Percentiles rank a stretch among this genome's conserved stretches.
Evolutionary conservation across 768 basidiomycete species (phyloP).

Genomic region (Termitomyces sp.): DNA sequence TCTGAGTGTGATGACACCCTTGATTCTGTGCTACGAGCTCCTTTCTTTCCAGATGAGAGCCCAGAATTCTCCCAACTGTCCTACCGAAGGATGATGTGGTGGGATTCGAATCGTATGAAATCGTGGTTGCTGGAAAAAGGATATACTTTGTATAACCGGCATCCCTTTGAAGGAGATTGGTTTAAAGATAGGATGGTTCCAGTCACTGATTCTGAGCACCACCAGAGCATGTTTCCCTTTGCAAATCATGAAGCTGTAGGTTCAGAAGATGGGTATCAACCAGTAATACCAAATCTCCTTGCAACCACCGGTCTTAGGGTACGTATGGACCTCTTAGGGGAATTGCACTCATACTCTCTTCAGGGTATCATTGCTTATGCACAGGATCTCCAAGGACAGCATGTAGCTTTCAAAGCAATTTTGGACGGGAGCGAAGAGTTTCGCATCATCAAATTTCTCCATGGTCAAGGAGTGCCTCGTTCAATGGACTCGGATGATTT

Average conservation of each 20-base stretch:
- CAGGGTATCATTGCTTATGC: slow-evolving; percentile 4
- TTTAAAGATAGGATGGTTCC: not conserved
- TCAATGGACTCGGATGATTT: not conserved
- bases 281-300: not conserved
- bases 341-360: not conserved
- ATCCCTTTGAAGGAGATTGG: not conserved
- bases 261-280: too few relatives aligned
- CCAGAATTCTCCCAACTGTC: not conserved
- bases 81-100: not conserved
- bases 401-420: slow-evolving; percentile 9
- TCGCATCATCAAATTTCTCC: not conserved
- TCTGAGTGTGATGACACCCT: too few relatives aligned
- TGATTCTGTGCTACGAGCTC: not conserved
- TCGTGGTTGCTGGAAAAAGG: not conserved
- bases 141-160: not conserved
- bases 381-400: not conserved
- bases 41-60: not conserved
- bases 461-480: not conserved
- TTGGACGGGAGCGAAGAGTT: not conserved
- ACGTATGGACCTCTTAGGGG: not conserved
- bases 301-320: not conserved
- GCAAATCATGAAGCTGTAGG: not conserved
- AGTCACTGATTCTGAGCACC: not conserved
- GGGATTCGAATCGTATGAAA: not conserved
- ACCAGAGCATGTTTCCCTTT: not conserved